Base-by-base conservation (phyloP, 495 filamentous ascomycete genomes). In the Penicillium silybi region DNA sequence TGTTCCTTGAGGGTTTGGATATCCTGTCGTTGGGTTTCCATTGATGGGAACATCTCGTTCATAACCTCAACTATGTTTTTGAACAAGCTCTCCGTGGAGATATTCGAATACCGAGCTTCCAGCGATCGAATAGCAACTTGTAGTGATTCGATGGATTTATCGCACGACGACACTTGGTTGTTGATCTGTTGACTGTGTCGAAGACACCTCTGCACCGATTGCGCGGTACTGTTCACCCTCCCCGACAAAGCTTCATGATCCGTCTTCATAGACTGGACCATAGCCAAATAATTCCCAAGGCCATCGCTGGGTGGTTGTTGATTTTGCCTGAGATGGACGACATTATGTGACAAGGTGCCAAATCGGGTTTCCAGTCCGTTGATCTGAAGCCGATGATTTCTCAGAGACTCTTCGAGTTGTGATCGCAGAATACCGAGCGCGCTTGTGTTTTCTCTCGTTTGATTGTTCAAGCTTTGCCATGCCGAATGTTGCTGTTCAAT, bases 41-140 rank as follows among this genome's bases (percentile, higher is more conserved):
- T 34, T 4, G 57, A 62, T 3, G 70, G 70, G 29, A 71, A 73
- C 62, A 71, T 68, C 46, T 71, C 64, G 11, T 66, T 61, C 50
- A 76, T 65, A 4, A 59, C 64, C 35, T 50, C 46, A n/a, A 70
- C 32, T 63, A 75, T 75, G 10, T 58, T 48, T 29, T 61, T 65
- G 22, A 66, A 58, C n/a, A 74, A 39, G 2, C 53, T 34, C 17
- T 65, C 67, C 0, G 67, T 68, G 48, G 61, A 65, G 27, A 75
- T 59, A 42, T 54, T 67, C 41, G 58, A 63, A 39, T 70, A 76
- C 25, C 74, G 64, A 2, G 23, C 34, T 55, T 75, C 73, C 23
- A 76, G 46, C 6, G 73, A 76, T 27, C 63, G 62, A n/a, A 74
- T 34, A 9, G 49, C 66, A 25, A 56, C 41, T 9, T 29, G 53